Conservation (phyloP, 495 filamentous ascomycete species). For the Usnea hakonensis region DNA sequence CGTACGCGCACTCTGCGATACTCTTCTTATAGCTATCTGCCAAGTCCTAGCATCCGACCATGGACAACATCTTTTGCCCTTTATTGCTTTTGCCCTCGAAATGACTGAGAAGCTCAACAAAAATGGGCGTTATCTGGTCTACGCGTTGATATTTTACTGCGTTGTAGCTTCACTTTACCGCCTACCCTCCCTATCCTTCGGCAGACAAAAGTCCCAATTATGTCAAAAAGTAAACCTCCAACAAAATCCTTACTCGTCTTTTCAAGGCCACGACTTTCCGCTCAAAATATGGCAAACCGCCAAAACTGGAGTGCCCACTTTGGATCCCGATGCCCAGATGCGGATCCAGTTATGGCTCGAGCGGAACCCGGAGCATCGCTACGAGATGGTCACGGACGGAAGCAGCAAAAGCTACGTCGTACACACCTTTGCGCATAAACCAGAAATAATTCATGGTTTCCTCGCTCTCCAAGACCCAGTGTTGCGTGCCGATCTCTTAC, state of each 20-base stretch:
- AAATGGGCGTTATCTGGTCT: background rate
- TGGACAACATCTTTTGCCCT: background rate
- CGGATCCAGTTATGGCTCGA: background rate
- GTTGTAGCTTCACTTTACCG: background rate
- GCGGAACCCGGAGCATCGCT: background rate
- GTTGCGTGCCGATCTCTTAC: constrained; percentile 49
- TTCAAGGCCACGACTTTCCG: background rate
- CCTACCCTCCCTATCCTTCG: background rate
- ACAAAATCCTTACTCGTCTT: background rate
- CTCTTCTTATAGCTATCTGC: too few relatives aligned
- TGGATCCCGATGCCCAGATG: background rate
- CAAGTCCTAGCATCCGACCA: too few relatives aligned
- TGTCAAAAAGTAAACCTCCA: background rate
- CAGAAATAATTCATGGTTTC: constrained; percentile 36
- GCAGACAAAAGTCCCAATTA: background rate
- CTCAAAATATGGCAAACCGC: background rate
- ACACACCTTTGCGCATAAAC: constrained; percentile 2
- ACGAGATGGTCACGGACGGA: background rate
- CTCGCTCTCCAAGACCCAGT: constrained; percentile 34
- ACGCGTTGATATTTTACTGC: background rate
- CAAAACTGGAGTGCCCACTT: background rate
- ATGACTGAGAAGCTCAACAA: background rate
- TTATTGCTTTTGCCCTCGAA: background rate
- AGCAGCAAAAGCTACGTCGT: background rate
- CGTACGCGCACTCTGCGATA: too few relatives aligned